A percentile compares a stretch with the other conserved stretches of the same genome.
Conservation (phyloP, 2,329 filamentous ascomycete genomes). For the Aureobasidium sp. region DNA sequence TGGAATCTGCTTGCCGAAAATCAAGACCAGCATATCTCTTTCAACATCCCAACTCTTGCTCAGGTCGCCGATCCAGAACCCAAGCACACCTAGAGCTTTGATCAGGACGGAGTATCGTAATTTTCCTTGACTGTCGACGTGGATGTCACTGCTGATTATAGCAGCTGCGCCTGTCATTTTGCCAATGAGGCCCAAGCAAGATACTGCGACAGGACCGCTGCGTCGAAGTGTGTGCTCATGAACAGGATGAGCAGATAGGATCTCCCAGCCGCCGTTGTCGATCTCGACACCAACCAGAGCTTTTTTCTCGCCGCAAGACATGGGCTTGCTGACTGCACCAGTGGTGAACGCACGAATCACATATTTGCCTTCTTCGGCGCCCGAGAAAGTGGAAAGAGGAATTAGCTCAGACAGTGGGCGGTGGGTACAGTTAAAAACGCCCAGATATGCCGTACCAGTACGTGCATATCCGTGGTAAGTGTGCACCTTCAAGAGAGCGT, state of each 20-base stretch:
- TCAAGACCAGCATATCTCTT: conserved; percentile 62
- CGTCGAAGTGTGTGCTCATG: conserved; percentile 41
- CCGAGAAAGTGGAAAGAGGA: conserved; percentile 63
- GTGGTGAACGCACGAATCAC: conserved; percentile 62
- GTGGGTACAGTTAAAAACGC: conserved; percentile 71
- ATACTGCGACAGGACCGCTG: conserved; percentile 34
- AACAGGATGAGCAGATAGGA: conserved; percentile 66
- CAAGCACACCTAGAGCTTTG: conserved; percentile 70
- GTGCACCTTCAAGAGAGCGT: conserved; percentile 64
- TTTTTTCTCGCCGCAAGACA: conserved; percentile 33
- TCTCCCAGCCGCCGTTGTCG: conserved; percentile 63
- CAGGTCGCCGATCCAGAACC: conserved; percentile 28
- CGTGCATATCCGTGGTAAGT: conserved; percentile 62
- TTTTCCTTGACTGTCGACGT: conserved; percentile 49
- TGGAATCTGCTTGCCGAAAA: conserved; percentile 64
- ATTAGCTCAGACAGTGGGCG: conserved; percentile 59
- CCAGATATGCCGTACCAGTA: conserved; percentile 68
- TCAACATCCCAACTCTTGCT: conserved; percentile 36
- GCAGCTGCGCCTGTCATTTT: conserved; percentile 90
- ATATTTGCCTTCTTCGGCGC: conserved; percentile 55
- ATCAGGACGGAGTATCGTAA: conserved; percentile 59
- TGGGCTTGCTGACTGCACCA: conserved; percentile 50
- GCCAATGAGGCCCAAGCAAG: conserved; percentile 64
- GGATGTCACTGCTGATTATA: conserved; percentile 54
- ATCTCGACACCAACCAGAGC: conserved; percentile 55